These are phyloP conservation scores for Diaporthe aspalathi DNA, from an alignment of 2,329 filamentous ascomycete genomes.

Conservation along the genomic window DNA sequence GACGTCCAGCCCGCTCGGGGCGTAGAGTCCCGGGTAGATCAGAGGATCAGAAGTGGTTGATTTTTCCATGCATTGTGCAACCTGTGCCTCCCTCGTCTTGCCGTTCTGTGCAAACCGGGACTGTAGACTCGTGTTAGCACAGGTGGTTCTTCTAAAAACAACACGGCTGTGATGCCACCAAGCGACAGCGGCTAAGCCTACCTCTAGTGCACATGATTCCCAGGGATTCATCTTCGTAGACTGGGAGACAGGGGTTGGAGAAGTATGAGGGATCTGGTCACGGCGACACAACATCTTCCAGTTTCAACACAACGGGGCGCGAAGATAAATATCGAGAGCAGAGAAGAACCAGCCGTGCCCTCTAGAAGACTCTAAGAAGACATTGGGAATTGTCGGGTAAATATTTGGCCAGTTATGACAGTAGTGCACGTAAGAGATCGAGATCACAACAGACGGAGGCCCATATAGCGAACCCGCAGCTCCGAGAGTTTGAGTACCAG, in stretches of 20 bases:
- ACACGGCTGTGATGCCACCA: background rate
- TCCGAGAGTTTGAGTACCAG: background rate
- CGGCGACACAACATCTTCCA: background rate
- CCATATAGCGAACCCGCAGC: background rate
- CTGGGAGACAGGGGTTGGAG: background rate
- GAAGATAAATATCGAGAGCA: no score
- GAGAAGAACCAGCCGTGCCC: background rate
- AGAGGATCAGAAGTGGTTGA: conserved; percentile 54
- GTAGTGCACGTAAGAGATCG: conserved; percentile 42
- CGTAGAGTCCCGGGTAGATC: conserved; percentile 68
- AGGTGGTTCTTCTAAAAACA: background rate
- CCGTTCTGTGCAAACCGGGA: conserved; percentile 37
- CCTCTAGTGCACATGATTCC: conserved; percentile 51
- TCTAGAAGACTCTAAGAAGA: background rate
- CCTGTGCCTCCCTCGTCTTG: conserved; percentile 36
- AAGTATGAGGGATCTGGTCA: background rate
- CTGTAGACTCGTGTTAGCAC: conserved; percentile 26
- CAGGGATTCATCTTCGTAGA: conserved; percentile 48
- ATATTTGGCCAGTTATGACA: conserved; percentile 15
- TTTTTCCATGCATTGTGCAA: conserved; percentile 26
- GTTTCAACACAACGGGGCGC: background rate
- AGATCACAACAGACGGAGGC: conserved; percentile 32
- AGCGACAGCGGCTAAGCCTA: conserved; percentile 42
- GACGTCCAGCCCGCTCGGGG: conserved; percentile 65
- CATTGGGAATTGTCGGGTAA: conserved; percentile 6